These are phyloP conservation scores for Mangifera indica DNA, from an alignment of 345 rosid genomes.

Conservation along the genomic window DNA sequence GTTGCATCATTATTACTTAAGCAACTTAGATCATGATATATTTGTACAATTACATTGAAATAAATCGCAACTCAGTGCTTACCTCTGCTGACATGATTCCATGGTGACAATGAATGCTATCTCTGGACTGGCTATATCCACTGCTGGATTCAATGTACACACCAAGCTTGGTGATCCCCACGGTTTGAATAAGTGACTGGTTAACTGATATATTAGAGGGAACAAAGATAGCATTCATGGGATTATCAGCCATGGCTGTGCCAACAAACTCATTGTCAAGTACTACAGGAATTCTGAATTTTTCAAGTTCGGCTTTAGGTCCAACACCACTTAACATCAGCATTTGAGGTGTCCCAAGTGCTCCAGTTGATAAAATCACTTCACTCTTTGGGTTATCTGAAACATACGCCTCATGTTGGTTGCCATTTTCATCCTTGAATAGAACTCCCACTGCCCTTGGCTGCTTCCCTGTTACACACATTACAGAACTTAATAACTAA, in stretches of 20 bases:
- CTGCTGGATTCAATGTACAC: slow-evolving; percentile 94
- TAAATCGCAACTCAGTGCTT: slow-evolving; percentile 7
- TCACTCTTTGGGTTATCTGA: slow-evolving; percentile 55
- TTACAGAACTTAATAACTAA: neutral
- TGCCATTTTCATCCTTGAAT: slow-evolving; percentile 85
- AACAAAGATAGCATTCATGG: slow-evolving; percentile 81
- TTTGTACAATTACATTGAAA: neutral
- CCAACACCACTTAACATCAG: slow-evolving; percentile 88
- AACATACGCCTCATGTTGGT: slow-evolving; percentile 61
- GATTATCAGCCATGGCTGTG: slow-evolving; percentile 91
- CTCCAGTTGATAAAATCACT: slow-evolving; percentile 79
- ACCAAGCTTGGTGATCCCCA: slow-evolving; percentile 85
- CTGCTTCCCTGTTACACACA: slow-evolving; percentile 39
- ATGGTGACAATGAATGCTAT: slow-evolving; percentile 77
- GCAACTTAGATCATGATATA: neutral
- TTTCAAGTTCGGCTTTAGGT: slow-evolving; percentile 62
- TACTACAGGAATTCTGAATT: slow-evolving; percentile 60
- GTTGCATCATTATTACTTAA: neutral
- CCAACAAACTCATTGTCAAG: slow-evolving; percentile 68
- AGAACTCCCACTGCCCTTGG: slow-evolving; percentile 80
- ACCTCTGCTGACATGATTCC: slow-evolving; percentile 90
- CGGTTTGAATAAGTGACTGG: slow-evolving; percentile 87
- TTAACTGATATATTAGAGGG: slow-evolving; percentile 57
- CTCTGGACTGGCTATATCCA: slow-evolving; percentile 73
- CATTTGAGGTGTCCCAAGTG: slow-evolving; percentile 91